Percentiles rank a stretch among this genome's conserved stretches.
phyloP scores from a whole-genome alignment of 257 asterid genomes.

The Gardenia jasminoides region DNA sequence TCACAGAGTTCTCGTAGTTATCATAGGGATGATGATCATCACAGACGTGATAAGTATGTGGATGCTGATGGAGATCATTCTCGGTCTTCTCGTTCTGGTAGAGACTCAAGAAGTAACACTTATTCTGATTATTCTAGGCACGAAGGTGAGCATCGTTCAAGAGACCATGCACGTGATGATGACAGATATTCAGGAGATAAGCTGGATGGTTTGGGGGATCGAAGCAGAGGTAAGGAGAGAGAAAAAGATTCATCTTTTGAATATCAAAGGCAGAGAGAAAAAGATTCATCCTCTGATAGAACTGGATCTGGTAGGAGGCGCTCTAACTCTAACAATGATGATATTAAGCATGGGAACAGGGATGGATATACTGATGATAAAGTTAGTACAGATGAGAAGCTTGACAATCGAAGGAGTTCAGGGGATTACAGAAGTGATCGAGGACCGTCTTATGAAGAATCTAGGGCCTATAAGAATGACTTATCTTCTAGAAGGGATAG shows the following conservation, averaged over 20 bases:
- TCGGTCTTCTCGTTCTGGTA: conserved; percentile 55
- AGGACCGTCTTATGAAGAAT: conserved; percentile 54
- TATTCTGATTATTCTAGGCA: conserved; percentile 42
- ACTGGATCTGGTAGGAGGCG: conserved; percentile 59
- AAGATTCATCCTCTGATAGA: conserved; percentile 45
- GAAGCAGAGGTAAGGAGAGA: conserved; percentile 45
- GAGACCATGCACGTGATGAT: conserved; percentile 45
- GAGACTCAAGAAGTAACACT: conserved; percentile 45
- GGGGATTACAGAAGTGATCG: conserved; percentile 37
- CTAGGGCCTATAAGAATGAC: conserved; percentile 44
- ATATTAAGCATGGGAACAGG: conserved; percentile 32
- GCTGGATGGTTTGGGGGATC: conserved; percentile 45
- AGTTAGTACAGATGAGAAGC: conserved; percentile 47
- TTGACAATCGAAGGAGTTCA: conserved; percentile 35
- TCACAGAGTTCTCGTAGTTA: conserved; percentile 44
- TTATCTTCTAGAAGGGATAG: conserved; percentile 44
- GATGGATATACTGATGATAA: conserved; percentile 45
- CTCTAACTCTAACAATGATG: conserved; percentile 35
- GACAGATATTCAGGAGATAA: conserved; percentile 47
- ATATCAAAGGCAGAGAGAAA: conserved; percentile 27
- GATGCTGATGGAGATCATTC: conserved; percentile 71
- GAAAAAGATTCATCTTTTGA: conserved; percentile 21
- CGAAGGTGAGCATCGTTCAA: conserved; percentile 50
- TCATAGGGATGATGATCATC: conserved; percentile 51
- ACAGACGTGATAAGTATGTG: conserved; percentile 51